These are phyloP conservation scores for Mycena capillaripes DNA, from an alignment of 768 basidiomycete genomes.

Conservation along the genomic window DNA sequence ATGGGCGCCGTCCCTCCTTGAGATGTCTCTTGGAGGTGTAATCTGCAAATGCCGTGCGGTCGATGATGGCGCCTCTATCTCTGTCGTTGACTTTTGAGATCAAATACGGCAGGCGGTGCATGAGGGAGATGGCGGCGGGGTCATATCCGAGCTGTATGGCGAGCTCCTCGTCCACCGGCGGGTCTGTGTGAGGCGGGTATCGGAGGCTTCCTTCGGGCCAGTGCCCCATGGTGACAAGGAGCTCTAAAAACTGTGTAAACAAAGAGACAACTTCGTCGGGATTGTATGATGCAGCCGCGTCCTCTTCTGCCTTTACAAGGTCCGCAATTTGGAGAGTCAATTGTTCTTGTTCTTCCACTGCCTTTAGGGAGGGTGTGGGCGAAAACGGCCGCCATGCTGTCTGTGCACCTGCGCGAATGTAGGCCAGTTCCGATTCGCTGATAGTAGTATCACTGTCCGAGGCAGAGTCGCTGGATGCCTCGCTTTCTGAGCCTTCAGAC, in stretches of 20 bases:
- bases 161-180: conserved; percentile 12
- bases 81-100: not conserved
- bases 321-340: conserved; percentile 5
- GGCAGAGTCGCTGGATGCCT: not conserved
- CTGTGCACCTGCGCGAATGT: not conserved
- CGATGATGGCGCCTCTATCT: not conserved
- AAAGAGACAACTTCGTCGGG: conserved; percentile 23
- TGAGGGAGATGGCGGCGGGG: conserved; percentile 16
- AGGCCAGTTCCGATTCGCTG: conserved; percentile 10
- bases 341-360: conserved; percentile 4
- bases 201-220: conserved; percentile 19
- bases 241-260: conserved; percentile 22
- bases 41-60: conserved; percentile 12
- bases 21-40: conserved; percentile 13
- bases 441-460: not conserved
- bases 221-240: conserved; percentile 27
- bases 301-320: conserved; percentile 25
- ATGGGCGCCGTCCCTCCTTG: conserved; percentile 16
- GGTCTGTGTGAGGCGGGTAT: conserved; percentile 19
- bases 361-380: not conserved
- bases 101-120: conserved; percentile 25
- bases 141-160: conserved; percentile 27
- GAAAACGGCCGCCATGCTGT: not conserved
- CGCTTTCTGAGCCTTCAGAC: conserved; percentile 5
- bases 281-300: conserved; percentile 10